Base-by-base conservation (phyloP, 176 grass and related monocot genomes). In the Zoysia pacifica region DNA sequence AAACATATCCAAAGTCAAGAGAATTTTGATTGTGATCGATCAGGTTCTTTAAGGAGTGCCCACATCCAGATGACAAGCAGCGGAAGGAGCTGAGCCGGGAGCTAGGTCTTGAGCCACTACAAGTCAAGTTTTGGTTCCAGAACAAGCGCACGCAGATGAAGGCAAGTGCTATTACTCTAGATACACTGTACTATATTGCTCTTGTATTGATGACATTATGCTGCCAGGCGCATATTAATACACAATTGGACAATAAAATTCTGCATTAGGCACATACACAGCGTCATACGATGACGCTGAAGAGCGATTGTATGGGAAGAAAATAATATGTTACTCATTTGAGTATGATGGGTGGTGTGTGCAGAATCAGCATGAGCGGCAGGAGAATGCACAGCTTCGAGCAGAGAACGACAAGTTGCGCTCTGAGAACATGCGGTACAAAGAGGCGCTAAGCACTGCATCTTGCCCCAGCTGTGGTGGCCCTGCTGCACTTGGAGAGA, bases 141-240 rank as follows among this genome's bases (percentile, higher is more conserved):
- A 97, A 97, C 78, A 93, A 97, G 91, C 94, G 94, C 85, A 97
- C 94, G 4, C 94, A 97, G 76, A 91, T 93, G 88, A 97, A 97
- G 94, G 94, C 85, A 72, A 83, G 67, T 38, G 3, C 35, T 52
- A 20, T 9, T 12, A 19, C 74, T 39, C 43, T 62, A 48, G 12
- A 48, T 38, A 16, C 2, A 65, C 28, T 28, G 28, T 37, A 63
- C 60, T 61, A 9, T 61, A 35, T 12, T 63, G 9, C 7, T 37
- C 28, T 18, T 4, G 18, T n/a, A 12, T 45, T 10, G 58, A 63
- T 38, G 28, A 28, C 28, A 28, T 28, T 28, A 28, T 28, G 28
- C 28, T 28, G 28, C 28, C 28, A 28, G 28, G 28, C 28, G 28
- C 28, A 46, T 8, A 60, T 12, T 2, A 18, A 1, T 13, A 60